A percentile compares a stretch with the other conserved stretches of the same genome.
These are phyloP conservation scores for Mikania micrantha DNA, from an alignment of 129 eudicot species.

Conservation along the genomic window DNA sequence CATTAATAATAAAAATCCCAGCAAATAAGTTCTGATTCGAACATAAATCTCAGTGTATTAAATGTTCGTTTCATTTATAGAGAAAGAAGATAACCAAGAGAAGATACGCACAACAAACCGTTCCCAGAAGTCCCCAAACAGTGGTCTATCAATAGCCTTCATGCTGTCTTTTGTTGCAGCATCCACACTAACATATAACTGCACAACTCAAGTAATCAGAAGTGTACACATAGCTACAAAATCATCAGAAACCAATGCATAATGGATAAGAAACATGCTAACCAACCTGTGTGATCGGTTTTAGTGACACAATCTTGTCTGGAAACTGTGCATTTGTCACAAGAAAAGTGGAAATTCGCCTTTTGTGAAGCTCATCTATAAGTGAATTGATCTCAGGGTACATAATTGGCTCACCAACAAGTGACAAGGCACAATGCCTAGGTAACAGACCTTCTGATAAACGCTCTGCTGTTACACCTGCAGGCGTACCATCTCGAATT, in stretches of 20 bases:
- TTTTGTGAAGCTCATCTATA: conserved; percentile 75
- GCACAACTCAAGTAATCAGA: conserved; percentile 26
- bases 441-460: conserved; percentile 79
- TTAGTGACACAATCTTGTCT: conserved; percentile 68
- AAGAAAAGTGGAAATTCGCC: conserved; percentile 90
- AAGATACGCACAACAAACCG: conserved; percentile 63
- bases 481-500: conserved; percentile 6
- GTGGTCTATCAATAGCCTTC: conserved; percentile 97
- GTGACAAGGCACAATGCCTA: conserved; percentile 95
- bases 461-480: conserved; percentile 91
- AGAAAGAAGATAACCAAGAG: neutral
- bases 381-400: conserved; percentile 92
- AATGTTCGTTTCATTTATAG: neutral
- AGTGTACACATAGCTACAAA: neutral
- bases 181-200: conserved; percentile 97
- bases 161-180: conserved; percentile 93
- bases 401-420: conserved; percentile 99
- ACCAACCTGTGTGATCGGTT: conserved; percentile 92
- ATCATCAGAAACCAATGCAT: neutral
- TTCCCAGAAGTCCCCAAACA: conserved; percentile 99
- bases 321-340: conserved; percentile 99
- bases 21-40: neutral
- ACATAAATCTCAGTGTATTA: neutral
- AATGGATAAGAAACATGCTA: conserved; percentile 6
- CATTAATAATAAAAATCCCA: neutral